Base-by-base conservation (phyloP, 106 monocot species). In the Dendrobium huoshanense region DNA sequence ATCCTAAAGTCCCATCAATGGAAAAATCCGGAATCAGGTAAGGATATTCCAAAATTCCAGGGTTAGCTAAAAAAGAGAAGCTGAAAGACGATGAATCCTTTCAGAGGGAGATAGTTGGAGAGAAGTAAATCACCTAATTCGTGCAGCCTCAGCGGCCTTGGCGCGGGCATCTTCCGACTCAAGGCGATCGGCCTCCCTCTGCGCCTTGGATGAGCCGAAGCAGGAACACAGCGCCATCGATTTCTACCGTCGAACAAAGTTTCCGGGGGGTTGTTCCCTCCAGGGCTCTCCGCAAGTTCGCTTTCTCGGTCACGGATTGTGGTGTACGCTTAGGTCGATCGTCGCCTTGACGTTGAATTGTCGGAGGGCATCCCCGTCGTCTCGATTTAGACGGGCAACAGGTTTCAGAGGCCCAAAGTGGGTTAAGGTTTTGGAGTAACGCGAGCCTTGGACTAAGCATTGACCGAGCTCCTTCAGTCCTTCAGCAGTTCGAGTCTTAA, bases 71-170 rank as follows among this genome's bases (percentile, higher is more conserved):
- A 43, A 25, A 24, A 76, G 25, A 51, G 10, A 51, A 76, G 29
- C 3, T 19, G 41, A 74, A 25, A 1, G 10, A 37, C 47, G 22
- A 73, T 2, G 20, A 75, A 75, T 43, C 13, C 6, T 44, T 43
- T 22, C 33, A 41, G 40, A 73, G 25, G 20, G 10, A 19, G 11
- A 48, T 9, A 80, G 43, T n/a, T 8, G 6, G 74, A 80, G 24
- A 48, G 37, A 48, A 2, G 44, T 25, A 61, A 33, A 40, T 67
- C 77, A 59, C 98, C 98, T 95, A 79, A 18, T 88, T 78, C 90
- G 87, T 9, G 98, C 98, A 78, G 98, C 98, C 78, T 91, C 89
- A 22, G 95, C 95, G 29, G 98, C 94, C 64, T 58, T 87, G 77
- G 80, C 24, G 48, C 98, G 90, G 65, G 95, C 95, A 45, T 98